Evolutionary conservation across 2,329 filamentous ascomycete genomes (phyloP), one percentile per base, ranked within the genome.

Genomic region (Ceratocystis cubensis): DNA sequence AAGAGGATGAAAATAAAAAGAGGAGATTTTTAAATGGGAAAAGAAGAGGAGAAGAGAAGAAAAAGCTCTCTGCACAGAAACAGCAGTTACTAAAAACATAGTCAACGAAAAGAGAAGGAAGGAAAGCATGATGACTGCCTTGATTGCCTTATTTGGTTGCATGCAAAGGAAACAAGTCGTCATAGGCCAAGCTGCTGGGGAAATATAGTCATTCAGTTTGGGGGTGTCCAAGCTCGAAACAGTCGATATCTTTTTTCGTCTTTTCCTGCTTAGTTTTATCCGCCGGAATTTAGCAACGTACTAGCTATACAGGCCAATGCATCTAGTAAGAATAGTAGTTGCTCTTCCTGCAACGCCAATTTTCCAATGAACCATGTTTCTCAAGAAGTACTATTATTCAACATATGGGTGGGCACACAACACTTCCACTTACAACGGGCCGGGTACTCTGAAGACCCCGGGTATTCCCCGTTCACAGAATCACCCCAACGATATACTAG

Each of bases 141-240:
- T 33, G 56, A 15, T n/a, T 59, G 56, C 56, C 56, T 33, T 33
- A 33, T 59, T 33, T 20, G 25, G 56, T 15, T 57, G 53, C 53
- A 28, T 57, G 53, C 53, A 33, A 57, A 57, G 22, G 25, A 57
- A 57, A 57, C 28, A n/a, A 59, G 15, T n/a, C 25, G 28, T 59
- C 56, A 59, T 59, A 37, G 15, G 28, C 25, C 28, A 59, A 37
- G 28, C 17, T 17, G 20, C 28, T 37, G 22, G 56, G 22, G 28
- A 59, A 30, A 59, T 37, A 15, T 59, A 59, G 56, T 30, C 30
- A 37, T 37, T 57, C 53, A 57, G 22, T 15, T 57, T 7, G 53
- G 8, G 22, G 53, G 22, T 33, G 56, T 37, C 56, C 25, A 59
- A 59, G 56, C 56, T 59, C 56, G 28, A 59, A 59, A 59, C 56